phyloP scores from a whole-genome alignment of 2,329 filamentous ascomycete genomes.

The Colletotrichum shisoi region DNA sequence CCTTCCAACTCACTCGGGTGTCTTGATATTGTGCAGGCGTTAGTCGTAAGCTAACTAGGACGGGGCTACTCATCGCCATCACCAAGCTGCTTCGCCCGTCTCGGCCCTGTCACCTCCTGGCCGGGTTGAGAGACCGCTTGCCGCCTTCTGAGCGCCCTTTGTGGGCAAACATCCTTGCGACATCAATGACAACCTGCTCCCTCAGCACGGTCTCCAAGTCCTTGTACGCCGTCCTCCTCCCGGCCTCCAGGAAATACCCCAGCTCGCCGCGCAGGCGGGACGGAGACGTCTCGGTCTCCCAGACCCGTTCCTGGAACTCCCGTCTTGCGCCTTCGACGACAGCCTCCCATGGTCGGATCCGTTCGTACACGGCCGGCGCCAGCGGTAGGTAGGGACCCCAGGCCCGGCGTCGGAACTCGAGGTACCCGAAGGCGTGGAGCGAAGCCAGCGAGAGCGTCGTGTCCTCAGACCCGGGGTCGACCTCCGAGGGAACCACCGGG shows the following conservation, averaged over 20 bases:
- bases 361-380: conserved; percentile 22
- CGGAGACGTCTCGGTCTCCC: conserved; percentile 33
- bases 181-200: conserved; percentile 37
- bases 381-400: conserved; percentile 41
- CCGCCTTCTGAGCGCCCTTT: not conserved
- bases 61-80: not conserved
- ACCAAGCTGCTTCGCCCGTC: not conserved
- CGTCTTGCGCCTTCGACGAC: conserved; percentile 24
- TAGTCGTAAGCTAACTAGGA: not conserved
- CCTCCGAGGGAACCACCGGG: not conserved
- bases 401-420: conserved; percentile 41
- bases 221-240: conserved; percentile 36
- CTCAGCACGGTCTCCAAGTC: conserved; percentile 38
- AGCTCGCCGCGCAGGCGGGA: conserved; percentile 39
- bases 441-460: conserved; percentile 42
- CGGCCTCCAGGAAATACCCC: conserved; percentile 37
- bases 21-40: no score
- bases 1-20: not conserved
- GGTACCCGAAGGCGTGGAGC: conserved; percentile 43
- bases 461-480: conserved; percentile 17
- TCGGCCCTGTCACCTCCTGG: not conserved
- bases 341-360: conserved; percentile 39
- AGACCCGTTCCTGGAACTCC: conserved; percentile 32
- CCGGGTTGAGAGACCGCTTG: not conserved
- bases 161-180: conserved; percentile 29